These are phyloP conservation scores for Backusella tuberculispora DNA, from an alignment of 192 early-diverging fungal species.

Conservation along the genomic window DNA sequence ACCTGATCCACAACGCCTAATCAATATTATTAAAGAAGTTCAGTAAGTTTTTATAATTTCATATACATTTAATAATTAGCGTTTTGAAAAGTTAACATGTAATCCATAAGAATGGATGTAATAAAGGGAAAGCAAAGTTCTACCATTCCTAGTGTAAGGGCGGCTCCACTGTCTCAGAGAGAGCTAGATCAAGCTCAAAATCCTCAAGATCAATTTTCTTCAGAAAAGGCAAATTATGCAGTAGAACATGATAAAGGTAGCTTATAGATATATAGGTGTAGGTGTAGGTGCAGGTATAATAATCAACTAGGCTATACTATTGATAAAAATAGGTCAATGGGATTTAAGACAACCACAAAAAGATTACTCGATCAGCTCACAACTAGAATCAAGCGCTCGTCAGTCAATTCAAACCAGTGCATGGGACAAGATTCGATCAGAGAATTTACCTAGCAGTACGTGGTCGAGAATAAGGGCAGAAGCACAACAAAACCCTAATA, in stretches of 20 bases:
- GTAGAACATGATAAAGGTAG: neutral
- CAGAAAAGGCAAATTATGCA: neutral
- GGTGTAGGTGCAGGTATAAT: neutral
- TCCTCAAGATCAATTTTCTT: neutral
- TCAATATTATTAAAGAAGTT: slow-evolving; percentile 31
- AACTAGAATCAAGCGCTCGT: neutral
- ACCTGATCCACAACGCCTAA: slow-evolving; percentile 27
- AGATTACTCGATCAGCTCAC: neutral
- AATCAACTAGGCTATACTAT: too few relatives aligned
- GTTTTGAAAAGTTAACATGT: neutral
- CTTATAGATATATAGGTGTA: neutral
- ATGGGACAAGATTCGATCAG: slow-evolving; percentile 29
- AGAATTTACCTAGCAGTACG: slow-evolving; percentile 25
- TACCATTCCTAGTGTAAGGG: neutral
- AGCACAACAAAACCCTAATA: slow-evolving; percentile 22
- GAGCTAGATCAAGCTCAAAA: neutral
- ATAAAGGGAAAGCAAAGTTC: neutral
- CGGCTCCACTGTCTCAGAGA: neutral
- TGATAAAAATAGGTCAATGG: neutral
- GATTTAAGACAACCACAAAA: neutral
- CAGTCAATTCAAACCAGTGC: neutral
- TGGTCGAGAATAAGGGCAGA: slow-evolving; percentile 28
- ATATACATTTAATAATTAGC: neutral
- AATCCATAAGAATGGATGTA: neutral
- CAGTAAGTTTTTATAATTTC: slow-evolving; percentile 30